These are phyloP conservation scores for Citrus inodora DNA, from an alignment of 345 rosid species.

Conservation along the genomic window DNA sequence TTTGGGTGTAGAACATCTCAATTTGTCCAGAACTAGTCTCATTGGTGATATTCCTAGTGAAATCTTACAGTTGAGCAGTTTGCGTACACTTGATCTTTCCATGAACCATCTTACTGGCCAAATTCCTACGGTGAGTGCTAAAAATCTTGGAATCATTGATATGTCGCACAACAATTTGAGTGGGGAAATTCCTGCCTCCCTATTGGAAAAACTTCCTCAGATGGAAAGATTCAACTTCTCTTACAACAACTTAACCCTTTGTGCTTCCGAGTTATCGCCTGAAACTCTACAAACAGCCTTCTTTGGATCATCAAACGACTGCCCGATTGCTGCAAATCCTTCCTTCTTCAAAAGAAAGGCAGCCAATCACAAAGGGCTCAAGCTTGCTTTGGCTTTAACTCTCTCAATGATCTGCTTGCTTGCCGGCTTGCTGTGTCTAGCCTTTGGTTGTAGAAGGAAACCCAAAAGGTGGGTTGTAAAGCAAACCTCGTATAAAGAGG, in stretches of 20 bases:
- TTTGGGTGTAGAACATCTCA: slow-evolving; percentile 59
- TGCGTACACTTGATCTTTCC: slow-evolving; percentile 74
- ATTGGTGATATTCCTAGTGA: slow-evolving; percentile 61
- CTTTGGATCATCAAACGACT: slow-evolving; percentile 59
- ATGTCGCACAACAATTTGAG: slow-evolving; percentile 75
- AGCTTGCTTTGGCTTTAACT: slow-evolving; percentile 68
- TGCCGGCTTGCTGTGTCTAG: slow-evolving; percentile 56
- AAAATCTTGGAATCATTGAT: slow-evolving; percentile 59
- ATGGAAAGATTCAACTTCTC: slow-evolving; percentile 87
- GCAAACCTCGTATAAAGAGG: slow-evolving; percentile 67
- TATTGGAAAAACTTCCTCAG: slow-evolving; percentile 49
- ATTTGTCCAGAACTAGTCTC: slow-evolving; percentile 68
- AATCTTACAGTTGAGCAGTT: slow-evolving; percentile 42
- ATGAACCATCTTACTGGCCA: slow-evolving; percentile 61
- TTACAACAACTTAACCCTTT: slow-evolving; percentile 78
- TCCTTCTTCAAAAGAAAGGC: slow-evolving; percentile 44
- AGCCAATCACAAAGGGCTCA: slow-evolving; percentile 41
- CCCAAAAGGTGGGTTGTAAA: slow-evolving; percentile 50
- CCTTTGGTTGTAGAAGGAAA: slow-evolving; percentile 65
- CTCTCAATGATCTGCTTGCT: slow-evolving; percentile 65
- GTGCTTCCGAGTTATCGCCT: slow-evolving; percentile 45
- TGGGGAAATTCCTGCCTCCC: slow-evolving; percentile 63
- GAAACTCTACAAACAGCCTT: slow-evolving; percentile 49
- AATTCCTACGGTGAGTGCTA: slow-evolving; percentile 44
- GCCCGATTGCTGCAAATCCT: slow-evolving; percentile 91